Percentiles rank a stretch among this genome's conserved stretches.
Conservation (phyloP, 2,329 filamentous ascomycete species). For the Fusarium torulosum region DNA sequence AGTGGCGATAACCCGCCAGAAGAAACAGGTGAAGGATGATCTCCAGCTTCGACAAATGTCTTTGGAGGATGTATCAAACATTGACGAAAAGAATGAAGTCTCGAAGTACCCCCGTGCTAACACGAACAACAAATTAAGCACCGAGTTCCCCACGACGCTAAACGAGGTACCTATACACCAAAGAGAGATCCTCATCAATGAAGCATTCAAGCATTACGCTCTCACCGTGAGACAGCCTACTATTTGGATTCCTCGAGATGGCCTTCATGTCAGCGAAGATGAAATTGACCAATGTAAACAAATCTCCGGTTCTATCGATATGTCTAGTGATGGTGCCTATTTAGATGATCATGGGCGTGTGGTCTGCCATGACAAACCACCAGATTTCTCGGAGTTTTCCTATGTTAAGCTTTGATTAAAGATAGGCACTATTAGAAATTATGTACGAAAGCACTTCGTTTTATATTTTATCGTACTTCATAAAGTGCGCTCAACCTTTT, state of each 20-base stretch:
- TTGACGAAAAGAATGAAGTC: neutral
- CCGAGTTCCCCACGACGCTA: neutral
- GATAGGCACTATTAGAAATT: neutral
- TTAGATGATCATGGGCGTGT: conserved; percentile 1
- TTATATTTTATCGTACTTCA: neutral
- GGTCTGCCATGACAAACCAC: neutral
- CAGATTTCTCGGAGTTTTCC: neutral
- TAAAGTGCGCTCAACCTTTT: no score
- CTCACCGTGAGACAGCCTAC: neutral
- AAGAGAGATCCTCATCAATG: neutral
- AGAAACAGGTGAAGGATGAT: neutral
- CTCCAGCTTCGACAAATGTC: neutral
- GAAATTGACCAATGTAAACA: neutral
- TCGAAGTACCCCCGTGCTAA: neutral
- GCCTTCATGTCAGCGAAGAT: neutral
- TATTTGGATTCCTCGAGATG: neutral
- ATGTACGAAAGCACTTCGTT: neutral
- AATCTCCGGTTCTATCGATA: neutral
- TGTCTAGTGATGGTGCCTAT: neutral
- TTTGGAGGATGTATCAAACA: neutral
- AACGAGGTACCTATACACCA: neutral
- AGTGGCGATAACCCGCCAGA: conserved; percentile 52
- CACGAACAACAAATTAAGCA: neutral
- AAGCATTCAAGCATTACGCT: neutral
- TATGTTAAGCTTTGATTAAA: neutral